A percentile compares a stretch with the other conserved stretches of the same genome.
Conservation (phyloP, 2,329 filamentous ascomycete genomes). For the Annulohypoxylon truncatum region DNA sequence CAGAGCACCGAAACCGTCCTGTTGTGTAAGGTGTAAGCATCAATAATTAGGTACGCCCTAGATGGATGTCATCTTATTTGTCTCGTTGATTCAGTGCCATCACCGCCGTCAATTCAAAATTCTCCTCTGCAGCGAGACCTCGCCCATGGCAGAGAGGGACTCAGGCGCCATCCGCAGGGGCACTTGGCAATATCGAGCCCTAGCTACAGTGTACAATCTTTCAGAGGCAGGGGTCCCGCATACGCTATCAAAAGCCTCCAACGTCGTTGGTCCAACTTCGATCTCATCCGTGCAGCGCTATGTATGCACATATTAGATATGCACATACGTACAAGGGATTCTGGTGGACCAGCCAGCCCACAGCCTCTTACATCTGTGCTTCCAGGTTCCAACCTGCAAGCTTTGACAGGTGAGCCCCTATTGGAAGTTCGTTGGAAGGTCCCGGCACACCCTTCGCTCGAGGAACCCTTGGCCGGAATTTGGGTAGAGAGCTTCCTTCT, state of each 20-base stretch:
- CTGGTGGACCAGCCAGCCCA: slow-evolving; percentile 5
- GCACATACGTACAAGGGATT: slow-evolving; percentile 15
- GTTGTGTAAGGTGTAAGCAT: slow-evolving; percentile 43
- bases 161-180: slow-evolving; percentile 28
- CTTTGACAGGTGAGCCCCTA: slow-evolving; percentile 11
- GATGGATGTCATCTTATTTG: slow-evolving; percentile 19
- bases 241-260: slow-evolving; percentile 7
- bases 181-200: background rate
- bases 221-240: slow-evolving; percentile 16
- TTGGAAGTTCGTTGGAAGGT: slow-evolving; percentile 17
- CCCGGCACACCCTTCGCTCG: slow-evolving; percentile 22
- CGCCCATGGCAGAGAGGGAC: slow-evolving; percentile 15
- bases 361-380: slow-evolving; percentile 24
- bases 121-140: slow-evolving; percentile 36
- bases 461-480: slow-evolving; percentile 33
- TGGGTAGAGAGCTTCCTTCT: slow-evolving; percentile 42
- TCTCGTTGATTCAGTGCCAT: slow-evolving; percentile 16
- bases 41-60: slow-evolving; percentile 23
- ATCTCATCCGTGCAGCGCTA: slow-evolving; percentile 25
- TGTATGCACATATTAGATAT: background rate
- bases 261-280: slow-evolving; percentile 27
- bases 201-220: slow-evolving; percentile 33
- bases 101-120: slow-evolving; percentile 26
- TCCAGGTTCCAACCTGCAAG: background rate
- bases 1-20: slow-evolving; percentile 44